Base-by-base conservation (phyloP, 2,329 filamentous ascomycete species). In the Apiospora malaysiana region DNA sequence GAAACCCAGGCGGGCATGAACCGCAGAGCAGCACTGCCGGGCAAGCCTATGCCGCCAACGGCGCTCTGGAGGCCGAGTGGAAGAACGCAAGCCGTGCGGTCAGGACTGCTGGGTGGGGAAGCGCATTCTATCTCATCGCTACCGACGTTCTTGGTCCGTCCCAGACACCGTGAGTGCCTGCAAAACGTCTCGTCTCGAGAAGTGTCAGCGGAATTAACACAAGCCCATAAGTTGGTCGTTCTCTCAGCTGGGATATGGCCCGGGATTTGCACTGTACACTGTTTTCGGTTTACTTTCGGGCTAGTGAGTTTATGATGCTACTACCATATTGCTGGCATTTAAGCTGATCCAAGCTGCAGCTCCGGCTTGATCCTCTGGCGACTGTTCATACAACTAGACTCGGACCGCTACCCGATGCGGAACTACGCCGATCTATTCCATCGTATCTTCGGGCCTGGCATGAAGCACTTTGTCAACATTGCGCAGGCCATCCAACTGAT, bases 391-490 rank as follows among this genome's bases (percentile, higher is more conserved):
- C 83, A 82, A 4, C 77, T 86, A 27, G 85, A 87, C 75, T 84
- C 82, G 21, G 82, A 85, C 74, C 77, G 83, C 56, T 86, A 83
- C 70, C 85, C 85, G 0, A 75, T 83, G 21, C 80, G 80, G 51
- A 84, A 82, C 75, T 87, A 84, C 67, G 85, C 84, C 12, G 85
- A 87, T 76, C 75, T 85, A 0, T 84, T 83, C 70, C 87, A 84
- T 77, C 83, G 86, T 42, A 78, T 83, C 65, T 86, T 82, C 72
- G 86, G 86, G 3, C 77, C 77, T 18, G 79, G 75, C 71, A 79
- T 83, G 25, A 84, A 85, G 16, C 81, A 87, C 72, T 70, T 82
- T 18, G 80, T 86, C 78, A 88, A 88, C 74, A 70, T 85, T 66
- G 77, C 85, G 2, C 86, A 87, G 75, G 80, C 83, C 0, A 73